Evolutionary conservation across 768 basidiomycete species (phyloP).

Genomic region (Daedaleopsis nitida): DNA sequence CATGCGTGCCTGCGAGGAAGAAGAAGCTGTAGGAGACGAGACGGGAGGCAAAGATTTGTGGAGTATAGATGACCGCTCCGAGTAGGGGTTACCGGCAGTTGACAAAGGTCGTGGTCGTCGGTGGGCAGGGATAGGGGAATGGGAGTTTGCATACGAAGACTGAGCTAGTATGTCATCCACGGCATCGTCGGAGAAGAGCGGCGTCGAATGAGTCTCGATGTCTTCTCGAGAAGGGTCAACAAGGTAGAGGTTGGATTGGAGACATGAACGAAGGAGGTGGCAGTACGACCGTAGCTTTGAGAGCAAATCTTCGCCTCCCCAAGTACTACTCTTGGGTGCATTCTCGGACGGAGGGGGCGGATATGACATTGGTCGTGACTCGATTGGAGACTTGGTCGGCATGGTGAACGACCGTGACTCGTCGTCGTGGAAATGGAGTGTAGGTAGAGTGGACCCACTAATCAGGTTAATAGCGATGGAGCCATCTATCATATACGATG

Average conservation of each 20-base stretch:
- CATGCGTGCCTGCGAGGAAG: constrained; percentile 67
- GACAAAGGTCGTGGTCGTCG: constrained; percentile 72
- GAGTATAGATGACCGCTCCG: constrained; percentile 71
- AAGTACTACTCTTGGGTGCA: constrained; percentile 50
- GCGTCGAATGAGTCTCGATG: constrained; percentile 86
- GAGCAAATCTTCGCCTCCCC: constrained; percentile 89
- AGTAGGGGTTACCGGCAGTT: constrained; percentile 54
- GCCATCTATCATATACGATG: constrained; percentile 56
- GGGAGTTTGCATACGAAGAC: constrained; percentile 73
- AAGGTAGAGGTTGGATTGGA: constrained; percentile 86
- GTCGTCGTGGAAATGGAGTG: constrained; percentile 95
- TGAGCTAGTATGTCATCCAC: constrained; percentile 86
- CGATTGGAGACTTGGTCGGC: constrained; percentile 41
- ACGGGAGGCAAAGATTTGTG: constrained; percentile 73
- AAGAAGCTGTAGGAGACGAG: constrained; percentile 50
- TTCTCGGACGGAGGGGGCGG: constrained; percentile 61
- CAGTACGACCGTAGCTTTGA: constrained; percentile 75
- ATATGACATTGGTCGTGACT: constrained; percentile 45
- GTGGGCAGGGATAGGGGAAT: constrained; percentile 84
- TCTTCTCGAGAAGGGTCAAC: constrained; percentile 93
- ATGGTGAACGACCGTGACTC: constrained; percentile 82
- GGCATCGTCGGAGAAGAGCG: constrained; percentile 82
- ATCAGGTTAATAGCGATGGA: constrained; percentile 88
- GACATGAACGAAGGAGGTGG: constrained; percentile 79
- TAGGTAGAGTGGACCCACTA: constrained; percentile 82